These are phyloP conservation scores for Phytophthora constricta DNA, from an alignment of 352 stramenopile genomes.

Conservation along the genomic window DNA sequence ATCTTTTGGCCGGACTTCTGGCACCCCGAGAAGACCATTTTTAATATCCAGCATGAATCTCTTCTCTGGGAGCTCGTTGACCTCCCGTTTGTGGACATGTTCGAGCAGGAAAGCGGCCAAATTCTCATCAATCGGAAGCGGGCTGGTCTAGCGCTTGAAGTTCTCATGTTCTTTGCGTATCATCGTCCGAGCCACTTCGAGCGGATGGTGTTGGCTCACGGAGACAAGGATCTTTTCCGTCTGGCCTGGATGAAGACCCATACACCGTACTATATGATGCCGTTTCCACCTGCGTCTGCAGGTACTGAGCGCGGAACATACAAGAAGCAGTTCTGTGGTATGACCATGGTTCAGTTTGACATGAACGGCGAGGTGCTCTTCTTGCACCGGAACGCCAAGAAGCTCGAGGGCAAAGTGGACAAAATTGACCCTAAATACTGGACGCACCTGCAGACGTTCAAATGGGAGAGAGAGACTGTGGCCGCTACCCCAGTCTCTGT, in stretches of 20 bases:
- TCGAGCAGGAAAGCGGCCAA: constrained; percentile 82
- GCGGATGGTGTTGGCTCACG: constrained; percentile 63
- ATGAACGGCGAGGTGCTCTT: constrained; percentile 61
- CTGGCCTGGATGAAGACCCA: constrained; percentile 80
- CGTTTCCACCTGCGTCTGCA: constrained; percentile 49
- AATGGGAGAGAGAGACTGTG: constrained; percentile 31
- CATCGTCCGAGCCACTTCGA: constrained; percentile 70
- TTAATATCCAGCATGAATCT: constrained; percentile 67
- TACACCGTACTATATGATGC: constrained; percentile 68
- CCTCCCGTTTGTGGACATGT: constrained; percentile 72
- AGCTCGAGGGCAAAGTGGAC: constrained; percentile 61
- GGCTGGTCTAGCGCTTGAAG: constrained; percentile 46
- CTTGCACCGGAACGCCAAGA: constrained; percentile 76
- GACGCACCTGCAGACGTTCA: constrained; percentile 54
- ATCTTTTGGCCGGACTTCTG: constrained; percentile 86
- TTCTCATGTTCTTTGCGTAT: constrained; percentile 71
- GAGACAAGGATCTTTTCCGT: constrained; percentile 85
- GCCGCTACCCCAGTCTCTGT: too few relatives aligned
- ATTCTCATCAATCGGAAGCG: constrained; percentile 66
- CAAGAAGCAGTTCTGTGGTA: constrained; percentile 66
- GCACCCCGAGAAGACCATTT: constrained; percentile 74
- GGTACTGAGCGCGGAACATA: constrained; percentile 39
- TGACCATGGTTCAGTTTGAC: constrained; percentile 82
- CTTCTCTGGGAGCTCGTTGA: constrained; percentile 74
- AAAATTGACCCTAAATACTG: constrained; percentile 50